Conservation (phyloP, 768 basidiomycete species). For the Cubamyces lactineus region DNA sequence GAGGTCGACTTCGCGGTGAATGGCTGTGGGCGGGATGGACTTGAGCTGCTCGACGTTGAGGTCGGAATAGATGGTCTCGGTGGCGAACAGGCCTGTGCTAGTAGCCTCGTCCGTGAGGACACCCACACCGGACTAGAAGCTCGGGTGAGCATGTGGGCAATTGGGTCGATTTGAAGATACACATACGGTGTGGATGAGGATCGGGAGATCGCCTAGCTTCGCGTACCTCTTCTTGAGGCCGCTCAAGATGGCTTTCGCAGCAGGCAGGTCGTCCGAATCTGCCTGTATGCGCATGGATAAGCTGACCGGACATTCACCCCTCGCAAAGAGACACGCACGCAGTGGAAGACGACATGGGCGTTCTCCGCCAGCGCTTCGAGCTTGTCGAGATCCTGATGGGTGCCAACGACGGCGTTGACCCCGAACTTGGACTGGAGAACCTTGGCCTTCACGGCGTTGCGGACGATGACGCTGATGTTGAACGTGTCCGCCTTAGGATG, state of each 20-base stretch:
- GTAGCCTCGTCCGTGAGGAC: constrained; percentile 49
- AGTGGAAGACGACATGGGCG: constrained; percentile 43
- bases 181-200: constrained; percentile 68
- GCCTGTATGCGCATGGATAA: constrained; percentile 31
- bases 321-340: constrained; percentile 13
- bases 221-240: constrained; percentile 54
- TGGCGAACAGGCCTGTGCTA: constrained; percentile 40
- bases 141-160: neutral
- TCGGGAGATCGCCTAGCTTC: constrained; percentile 45
- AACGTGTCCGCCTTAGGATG: constrained; percentile 48
- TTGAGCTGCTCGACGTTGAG: constrained; percentile 49
- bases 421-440: constrained; percentile 28
- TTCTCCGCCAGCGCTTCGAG: constrained; percentile 44
- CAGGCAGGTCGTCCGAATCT: constrained; percentile 50
- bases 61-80: constrained; percentile 53
- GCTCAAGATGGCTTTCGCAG: constrained; percentile 49
- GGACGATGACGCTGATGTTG: constrained; percentile 49
- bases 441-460: constrained; percentile 44
- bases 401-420: constrained; percentile 27
- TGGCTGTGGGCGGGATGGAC: constrained; percentile 46
- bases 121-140: constrained; percentile 34
- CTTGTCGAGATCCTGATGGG: constrained; percentile 39
- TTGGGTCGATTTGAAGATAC: neutral
- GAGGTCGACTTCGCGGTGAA: constrained; percentile 57
- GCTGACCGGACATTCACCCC: no score